Evolutionary conservation across 345 rosid species (phyloP).

Genomic region (Lepidium sativum): DNA sequence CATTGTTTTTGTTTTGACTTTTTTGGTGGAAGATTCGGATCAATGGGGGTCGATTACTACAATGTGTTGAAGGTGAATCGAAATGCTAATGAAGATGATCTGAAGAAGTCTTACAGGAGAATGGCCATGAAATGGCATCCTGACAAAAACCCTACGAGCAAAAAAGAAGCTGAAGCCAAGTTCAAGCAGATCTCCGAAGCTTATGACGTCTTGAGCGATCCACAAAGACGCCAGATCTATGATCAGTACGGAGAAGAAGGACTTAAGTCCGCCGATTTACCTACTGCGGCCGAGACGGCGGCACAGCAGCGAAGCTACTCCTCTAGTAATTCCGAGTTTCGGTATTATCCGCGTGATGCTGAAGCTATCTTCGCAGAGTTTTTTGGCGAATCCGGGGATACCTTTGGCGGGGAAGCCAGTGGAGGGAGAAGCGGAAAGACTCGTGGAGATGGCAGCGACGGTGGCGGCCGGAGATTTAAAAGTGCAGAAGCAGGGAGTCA

Average conservation of each 20-base stretch:
- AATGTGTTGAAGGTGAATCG: slow-evolving; percentile 62
- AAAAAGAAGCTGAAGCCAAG: slow-evolving; percentile 75
- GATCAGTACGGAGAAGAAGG: slow-evolving; percentile 76
- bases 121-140: slow-evolving; percentile 94
- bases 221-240: slow-evolving; percentile 80
- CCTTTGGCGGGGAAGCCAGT: neutral
- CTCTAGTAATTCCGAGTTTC: slow-evolving; percentile 20
- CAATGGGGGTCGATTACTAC: slow-evolving; percentile 90
- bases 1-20: neutral
- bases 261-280: slow-evolving; percentile 42
- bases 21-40: neutral
- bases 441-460: slow-evolving; percentile 6
- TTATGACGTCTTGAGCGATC: slow-evolving; percentile 72
- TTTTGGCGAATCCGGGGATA: slow-evolving; percentile 35
- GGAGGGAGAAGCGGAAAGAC: slow-evolving; percentile 19
- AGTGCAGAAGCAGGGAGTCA: slow-evolving; percentile 30
- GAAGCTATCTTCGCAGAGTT: slow-evolving; percentile 59
- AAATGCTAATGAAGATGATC: slow-evolving; percentile 66
- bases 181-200: slow-evolving; percentile 86
- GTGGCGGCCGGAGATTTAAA: neutral
- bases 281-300: slow-evolving; percentile 26
- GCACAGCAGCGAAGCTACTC: slow-evolving; percentile 14
- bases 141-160: slow-evolving; percentile 65
- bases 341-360: slow-evolving; percentile 50
- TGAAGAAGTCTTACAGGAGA: slow-evolving; percentile 60